Conservation (phyloP, 2,329 filamentous ascomycete species). For the Aureobasidium musti region DNA sequence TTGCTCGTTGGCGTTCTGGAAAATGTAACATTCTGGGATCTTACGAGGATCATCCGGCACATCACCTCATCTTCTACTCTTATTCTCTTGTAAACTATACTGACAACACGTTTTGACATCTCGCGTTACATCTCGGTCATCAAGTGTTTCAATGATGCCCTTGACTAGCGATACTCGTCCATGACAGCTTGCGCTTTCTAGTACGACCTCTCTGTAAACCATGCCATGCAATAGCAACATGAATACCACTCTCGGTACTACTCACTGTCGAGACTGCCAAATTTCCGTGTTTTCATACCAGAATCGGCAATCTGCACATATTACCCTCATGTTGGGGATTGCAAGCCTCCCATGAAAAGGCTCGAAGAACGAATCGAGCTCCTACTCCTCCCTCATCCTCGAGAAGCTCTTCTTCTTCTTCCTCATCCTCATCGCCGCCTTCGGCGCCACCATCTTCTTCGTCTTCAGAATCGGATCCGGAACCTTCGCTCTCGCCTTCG, state of each 20-base stretch:
- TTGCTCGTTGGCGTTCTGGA: too few relatives aligned
- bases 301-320: background rate
- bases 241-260: background rate
- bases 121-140: background rate
- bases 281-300: background rate
- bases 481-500: conserved; percentile 47
- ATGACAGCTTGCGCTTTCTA: background rate
- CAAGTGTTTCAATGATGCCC: background rate
- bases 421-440: conserved; percentile 34
- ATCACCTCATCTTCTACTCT: background rate
- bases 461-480: conserved; percentile 43
- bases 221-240: background rate
- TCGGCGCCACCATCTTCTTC: conserved; percentile 34
- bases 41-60: background rate
- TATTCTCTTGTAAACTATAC: conserved; percentile 1
- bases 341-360: background rate
- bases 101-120: background rate
- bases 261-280: background rate
- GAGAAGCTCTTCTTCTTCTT: conserved; percentile 40
- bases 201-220: background rate
- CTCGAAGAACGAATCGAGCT: background rate
- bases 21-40: background rate
- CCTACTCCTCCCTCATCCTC: conserved; percentile 42
- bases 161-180: background rate
- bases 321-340: background rate